Percentiles rank a stretch among this genome's conserved stretches.
Conservation (phyloP, 768 basidiomycete genomes). For the Hygrophoropsis aurantiaca region DNA sequence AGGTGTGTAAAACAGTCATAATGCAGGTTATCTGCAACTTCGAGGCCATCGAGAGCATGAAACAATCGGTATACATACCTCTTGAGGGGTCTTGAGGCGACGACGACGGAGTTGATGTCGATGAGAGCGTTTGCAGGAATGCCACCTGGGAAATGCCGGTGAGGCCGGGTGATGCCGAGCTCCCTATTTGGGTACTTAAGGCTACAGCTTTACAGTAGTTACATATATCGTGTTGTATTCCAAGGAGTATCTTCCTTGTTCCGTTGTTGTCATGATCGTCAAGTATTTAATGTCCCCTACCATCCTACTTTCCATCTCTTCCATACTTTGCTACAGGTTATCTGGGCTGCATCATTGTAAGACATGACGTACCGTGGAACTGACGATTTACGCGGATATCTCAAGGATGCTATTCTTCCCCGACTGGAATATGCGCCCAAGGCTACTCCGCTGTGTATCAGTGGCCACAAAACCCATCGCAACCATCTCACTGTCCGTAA, state of each 20-base stretch:
- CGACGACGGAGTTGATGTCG: constrained; percentile 2
- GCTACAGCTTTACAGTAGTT: too few species aligned
- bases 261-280: too few species aligned
- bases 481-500: constrained; percentile 34
- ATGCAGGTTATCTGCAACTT: constrained; percentile 13
- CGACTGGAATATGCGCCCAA: constrained; percentile 27
- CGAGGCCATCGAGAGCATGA: background rate
- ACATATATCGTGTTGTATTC: too few species aligned
- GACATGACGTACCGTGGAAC: constrained; percentile 28
- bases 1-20: background rate
- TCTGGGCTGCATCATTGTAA: too few species aligned
- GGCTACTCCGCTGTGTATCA: constrained; percentile 16
- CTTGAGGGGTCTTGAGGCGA: constrained; percentile 23
- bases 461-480: constrained; percentile 34
- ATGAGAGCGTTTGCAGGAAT: constrained; percentile 1
- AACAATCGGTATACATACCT: constrained; percentile 25
- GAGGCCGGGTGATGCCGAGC: constrained; percentile 24
- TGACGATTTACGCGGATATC: constrained; percentile 34
- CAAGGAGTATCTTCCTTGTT: too few species aligned
- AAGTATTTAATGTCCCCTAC: too few species aligned
- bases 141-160: constrained; percentile 17
- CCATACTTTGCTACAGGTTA: too few species aligned
- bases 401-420: constrained; percentile 33
- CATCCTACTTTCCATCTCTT: too few species aligned
- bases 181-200: constrained; percentile 9